Evolutionary conservation across 192 early-diverging fungal genomes (phyloP).

Genomic region (Jimgerdemannia lactiflua): DNA sequence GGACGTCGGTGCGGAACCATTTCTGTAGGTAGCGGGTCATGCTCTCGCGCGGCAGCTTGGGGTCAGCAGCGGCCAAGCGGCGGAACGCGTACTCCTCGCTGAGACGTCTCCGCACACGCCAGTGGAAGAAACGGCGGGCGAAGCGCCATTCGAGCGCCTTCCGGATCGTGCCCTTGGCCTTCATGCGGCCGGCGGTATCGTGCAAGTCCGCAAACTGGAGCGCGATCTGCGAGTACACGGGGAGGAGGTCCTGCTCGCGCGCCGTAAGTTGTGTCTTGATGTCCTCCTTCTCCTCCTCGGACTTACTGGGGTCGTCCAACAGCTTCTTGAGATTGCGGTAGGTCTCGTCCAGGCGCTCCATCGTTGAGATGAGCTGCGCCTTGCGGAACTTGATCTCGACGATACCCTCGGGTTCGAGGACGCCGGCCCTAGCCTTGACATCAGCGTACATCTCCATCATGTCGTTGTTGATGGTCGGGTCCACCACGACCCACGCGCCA

Average conservation of each 20-base stretch:
- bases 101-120: conserved; percentile 82
- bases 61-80: conserved; percentile 46
- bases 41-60: conserved; percentile 45
- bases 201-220: conserved; percentile 98
- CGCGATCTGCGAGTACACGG: conserved; percentile 90
- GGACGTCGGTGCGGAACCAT: conserved; percentile 67
- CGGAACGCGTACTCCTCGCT: conserved; percentile 75
- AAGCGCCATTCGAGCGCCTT: conserved; percentile 76
- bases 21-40: conserved; percentile 44
- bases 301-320: conserved; percentile 48
- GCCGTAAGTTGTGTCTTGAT: conserved; percentile 72
- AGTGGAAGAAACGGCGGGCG: conserved; percentile 88
- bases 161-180: conserved; percentile 88
- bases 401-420: conserved; percentile 95
- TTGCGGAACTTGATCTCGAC: conserved; percentile 98
- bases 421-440: conserved; percentile 85
- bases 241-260: conserved; percentile 83
- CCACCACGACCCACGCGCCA: conserved; percentile 97
- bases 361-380: conserved; percentile 86
- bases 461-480: conserved; percentile 94
- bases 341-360: conserved; percentile 86
- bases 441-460: conserved; percentile 99
- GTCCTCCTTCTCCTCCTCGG: conserved; percentile 58
- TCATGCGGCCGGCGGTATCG: conserved; percentile 94
- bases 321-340: conserved; percentile 72